Percentiles rank a stretch among this genome's conserved stretches.
phyloP scores from a whole-genome alignment of 306 rosid species.

The Inga oerstediana region DNA sequence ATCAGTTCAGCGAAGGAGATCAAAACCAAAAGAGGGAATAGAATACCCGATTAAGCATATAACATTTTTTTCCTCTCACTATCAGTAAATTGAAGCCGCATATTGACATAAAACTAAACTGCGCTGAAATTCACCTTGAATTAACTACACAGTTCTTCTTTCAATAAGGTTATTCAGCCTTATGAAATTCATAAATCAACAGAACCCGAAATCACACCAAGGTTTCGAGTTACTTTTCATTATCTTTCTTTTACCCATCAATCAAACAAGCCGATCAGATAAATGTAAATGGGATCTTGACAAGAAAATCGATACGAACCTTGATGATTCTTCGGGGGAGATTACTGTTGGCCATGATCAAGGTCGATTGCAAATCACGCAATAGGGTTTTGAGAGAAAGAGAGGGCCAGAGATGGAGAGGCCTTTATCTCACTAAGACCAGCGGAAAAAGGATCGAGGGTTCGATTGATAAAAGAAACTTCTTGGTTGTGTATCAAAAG shows the following conservation, averaged over 20 bases:
- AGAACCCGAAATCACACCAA: neutral
- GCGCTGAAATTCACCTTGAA: neutral
- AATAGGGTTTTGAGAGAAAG: constrained; percentile 55
- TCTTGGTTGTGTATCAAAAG: neutral
- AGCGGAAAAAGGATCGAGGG: neutral
- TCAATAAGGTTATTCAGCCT: neutral
- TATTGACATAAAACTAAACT: neutral
- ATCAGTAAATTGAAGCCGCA: neutral
- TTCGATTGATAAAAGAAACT: constrained; percentile 13
- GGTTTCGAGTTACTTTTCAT: neutral
- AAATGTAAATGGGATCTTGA: constrained; percentile 42
- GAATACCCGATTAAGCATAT: neutral
- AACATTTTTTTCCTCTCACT: neutral
- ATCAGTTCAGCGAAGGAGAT: constrained; percentile 24
- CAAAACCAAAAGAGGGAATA: constrained; percentile 5
- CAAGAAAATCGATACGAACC: constrained; percentile 41
- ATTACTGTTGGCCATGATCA: constrained; percentile 83
- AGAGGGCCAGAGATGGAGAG: neutral
- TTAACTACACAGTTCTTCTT: neutral
- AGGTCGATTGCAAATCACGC: constrained; percentile 60
- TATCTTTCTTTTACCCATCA: neutral
- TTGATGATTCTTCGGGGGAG: constrained; percentile 91
- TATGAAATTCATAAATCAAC: neutral
- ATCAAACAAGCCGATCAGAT: constrained; percentile 34
- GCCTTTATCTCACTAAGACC: constrained; percentile 22